Percentiles rank a stretch among this genome's conserved stretches.
Evolutionary conservation across 768 basidiomycete species (phyloP).

Genomic region (Rhodotorula toruloides): DNA sequence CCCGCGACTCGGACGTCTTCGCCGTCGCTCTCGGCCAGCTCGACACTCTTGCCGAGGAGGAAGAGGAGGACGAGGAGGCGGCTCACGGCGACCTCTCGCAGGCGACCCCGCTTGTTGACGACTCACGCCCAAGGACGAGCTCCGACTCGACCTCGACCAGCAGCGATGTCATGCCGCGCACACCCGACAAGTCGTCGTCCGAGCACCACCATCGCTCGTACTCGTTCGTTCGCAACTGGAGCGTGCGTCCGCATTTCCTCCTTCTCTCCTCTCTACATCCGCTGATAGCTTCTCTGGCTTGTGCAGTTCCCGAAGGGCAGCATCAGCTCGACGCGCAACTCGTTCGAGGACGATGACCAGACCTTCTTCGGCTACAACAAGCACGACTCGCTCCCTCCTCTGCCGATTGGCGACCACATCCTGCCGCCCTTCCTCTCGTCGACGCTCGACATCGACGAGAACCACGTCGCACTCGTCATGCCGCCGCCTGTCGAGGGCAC

Average conservation of each 20-base stretch:
- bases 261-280: neutral
- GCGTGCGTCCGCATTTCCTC: conserved; percentile 14
- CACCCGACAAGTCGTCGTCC: conserved; percentile 19
- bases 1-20: conserved; percentile 3
- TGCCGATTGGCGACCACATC: conserved; percentile 27
- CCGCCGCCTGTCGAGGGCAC: conserved; percentile 6
- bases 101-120: neutral
- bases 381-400: conserved; percentile 39
- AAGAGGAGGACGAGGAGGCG: conserved; percentile 26
- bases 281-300: too few relatives aligned
- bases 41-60: conserved; percentile 38
- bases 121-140: neutral
- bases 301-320: conserved; percentile 35
- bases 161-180: conserved; percentile 31
- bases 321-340: conserved; percentile 22
- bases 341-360: conserved; percentile 34
- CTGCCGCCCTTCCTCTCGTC: conserved; percentile 36
- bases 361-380: conserved; percentile 38
- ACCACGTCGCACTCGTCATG: conserved; percentile 16
- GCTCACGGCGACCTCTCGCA: neutral
- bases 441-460: conserved; percentile 37
- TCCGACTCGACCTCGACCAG: conserved; percentile 22
- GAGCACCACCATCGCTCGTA: conserved; percentile 33
- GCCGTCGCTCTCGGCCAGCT: conserved; percentile 25
- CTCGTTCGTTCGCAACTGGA: conserved; percentile 38